Evolutionary conservation across 305 asterid genomes (phyloP).

Genomic region (Solanum hybrid): DNA sequence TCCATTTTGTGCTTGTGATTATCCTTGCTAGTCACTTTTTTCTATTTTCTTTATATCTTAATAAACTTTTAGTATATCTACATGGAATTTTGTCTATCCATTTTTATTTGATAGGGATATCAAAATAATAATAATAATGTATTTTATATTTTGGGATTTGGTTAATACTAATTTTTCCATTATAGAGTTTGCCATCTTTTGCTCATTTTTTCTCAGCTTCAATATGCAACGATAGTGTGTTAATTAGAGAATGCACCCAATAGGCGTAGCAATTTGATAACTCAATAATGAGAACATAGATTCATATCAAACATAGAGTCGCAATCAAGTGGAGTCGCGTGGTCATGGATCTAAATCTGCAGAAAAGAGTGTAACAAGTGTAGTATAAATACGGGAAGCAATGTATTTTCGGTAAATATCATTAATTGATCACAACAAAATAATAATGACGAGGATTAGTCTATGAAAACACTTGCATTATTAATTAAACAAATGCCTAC

Average conservation of each 20-base stretch:
- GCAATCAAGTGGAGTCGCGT: not conserved
- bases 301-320: too few relatives aligned
- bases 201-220: not conserved
- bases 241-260: too few relatives aligned
- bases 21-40: not conserved
- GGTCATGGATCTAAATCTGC: not conserved
- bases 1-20: slow-evolving; percentile 7
- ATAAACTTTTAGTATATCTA: not conserved
- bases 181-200: not conserved
- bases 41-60: not conserved
- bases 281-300: too few relatives aligned
- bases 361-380: not conserved
- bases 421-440: too few relatives aligned
- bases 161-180: not conserved
- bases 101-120: not conserved
- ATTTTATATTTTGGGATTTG: not conserved
- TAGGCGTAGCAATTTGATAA: too few relatives aligned
- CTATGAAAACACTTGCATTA: not conserved
- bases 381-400: not conserved
- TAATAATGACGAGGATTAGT: not conserved
- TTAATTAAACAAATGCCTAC: too few relatives aligned
- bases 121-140: not conserved
- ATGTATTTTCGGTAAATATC: not conserved
- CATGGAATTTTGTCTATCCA: not conserved
- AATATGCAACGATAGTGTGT: too few relatives aligned